Evolutionary conservation across 768 basidiomycete species (phyloP).

Genomic region (Psilocybe tampanensis): DNA sequence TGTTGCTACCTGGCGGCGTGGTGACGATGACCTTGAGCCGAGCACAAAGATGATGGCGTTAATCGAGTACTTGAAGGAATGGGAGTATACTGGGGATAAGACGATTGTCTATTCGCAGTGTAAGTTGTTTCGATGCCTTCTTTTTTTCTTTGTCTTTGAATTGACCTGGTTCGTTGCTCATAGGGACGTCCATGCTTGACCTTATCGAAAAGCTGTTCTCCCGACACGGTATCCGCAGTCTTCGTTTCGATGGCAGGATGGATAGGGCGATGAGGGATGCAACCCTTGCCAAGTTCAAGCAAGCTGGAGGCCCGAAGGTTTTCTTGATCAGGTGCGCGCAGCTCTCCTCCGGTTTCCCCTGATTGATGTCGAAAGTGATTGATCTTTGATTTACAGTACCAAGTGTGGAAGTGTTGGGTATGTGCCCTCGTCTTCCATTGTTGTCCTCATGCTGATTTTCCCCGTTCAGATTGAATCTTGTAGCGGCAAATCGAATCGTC

Average conservation of each 20-base stretch:
- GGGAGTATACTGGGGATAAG: conserved; percentile 66
- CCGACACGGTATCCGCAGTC: conserved; percentile 55
- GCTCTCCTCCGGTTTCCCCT: background rate
- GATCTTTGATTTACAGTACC: conserved; percentile 37
- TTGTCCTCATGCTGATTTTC: background rate
- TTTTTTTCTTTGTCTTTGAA: background rate
- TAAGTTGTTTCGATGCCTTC: conserved; percentile 33
- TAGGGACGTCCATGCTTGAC: conserved; percentile 80
- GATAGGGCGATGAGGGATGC: conserved; percentile 51
- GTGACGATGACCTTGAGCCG: conserved; percentile 63
- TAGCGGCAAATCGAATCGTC: conserved; percentile 68
- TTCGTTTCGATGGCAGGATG: conserved; percentile 77
- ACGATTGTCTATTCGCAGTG: conserved; percentile 75
- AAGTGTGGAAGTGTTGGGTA: conserved; percentile 71
- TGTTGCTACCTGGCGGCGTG: conserved; percentile 57
- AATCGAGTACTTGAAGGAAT: conserved; percentile 57
- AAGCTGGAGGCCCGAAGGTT: conserved; percentile 56
- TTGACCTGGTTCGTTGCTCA: background rate
- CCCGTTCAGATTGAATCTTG: conserved; percentile 52
- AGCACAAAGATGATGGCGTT: conserved; percentile 70
- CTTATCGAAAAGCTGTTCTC: conserved; percentile 61
- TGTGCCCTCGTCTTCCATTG: conserved; percentile 1
- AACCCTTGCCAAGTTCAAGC: conserved; percentile 55
- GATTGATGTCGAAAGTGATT: no score
- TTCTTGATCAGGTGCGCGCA: conserved; percentile 63